A percentile compares a stretch with the other conserved stretches of the same genome.
Evolutionary conservation across 345 rosid genomes (phyloP).

Genomic region (Aquilaria malaccensis): DNA sequence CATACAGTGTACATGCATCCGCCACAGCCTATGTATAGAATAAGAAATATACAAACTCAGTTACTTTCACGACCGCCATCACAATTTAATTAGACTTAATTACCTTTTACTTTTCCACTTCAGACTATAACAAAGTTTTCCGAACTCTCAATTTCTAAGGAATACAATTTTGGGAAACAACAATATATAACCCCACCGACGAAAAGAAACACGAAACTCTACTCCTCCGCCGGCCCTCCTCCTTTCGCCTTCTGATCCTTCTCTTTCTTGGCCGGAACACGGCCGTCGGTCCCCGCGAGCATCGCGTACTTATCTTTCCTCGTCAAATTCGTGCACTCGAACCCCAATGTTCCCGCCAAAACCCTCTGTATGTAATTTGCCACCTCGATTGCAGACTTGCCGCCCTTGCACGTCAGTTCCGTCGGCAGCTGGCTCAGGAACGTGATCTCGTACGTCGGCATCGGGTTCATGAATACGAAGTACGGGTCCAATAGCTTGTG

Average conservation of each 20-base stretch:
- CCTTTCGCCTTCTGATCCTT: constrained; percentile 10
- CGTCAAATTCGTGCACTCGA: constrained; percentile 84
- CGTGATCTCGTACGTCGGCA: constrained; percentile 84
- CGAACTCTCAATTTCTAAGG: too few relatives aligned
- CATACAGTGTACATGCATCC: too few relatives aligned
- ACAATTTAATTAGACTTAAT: too few relatives aligned
- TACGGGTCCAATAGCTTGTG: constrained; percentile 80
- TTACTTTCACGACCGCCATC: too few relatives aligned
- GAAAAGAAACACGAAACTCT: too few relatives aligned
- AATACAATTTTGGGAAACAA: too few relatives aligned
- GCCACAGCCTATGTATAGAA: too few relatives aligned
- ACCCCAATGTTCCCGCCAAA: constrained; percentile 74
- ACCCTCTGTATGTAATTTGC: constrained; percentile 90
- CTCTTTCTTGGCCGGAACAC: constrained; percentile 43
- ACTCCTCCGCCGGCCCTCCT: not conserved
- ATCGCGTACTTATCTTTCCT: constrained; percentile 87
- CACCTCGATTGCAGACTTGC: constrained; percentile 81
- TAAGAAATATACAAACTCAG: too few relatives aligned
- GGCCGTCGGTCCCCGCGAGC: constrained; percentile 93
- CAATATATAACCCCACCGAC: too few relatives aligned
- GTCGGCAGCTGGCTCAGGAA: constrained; percentile 75
- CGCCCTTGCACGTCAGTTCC: constrained; percentile 73
- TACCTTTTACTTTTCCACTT: too few relatives aligned
- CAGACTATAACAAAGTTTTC: too few relatives aligned
- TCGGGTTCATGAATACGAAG: constrained; percentile 89